A percentile compares a stretch with the other conserved stretches of the same genome.
Conservation (phyloP, 371 early-diverging fungal genomes). For the Rhizopus delemar region DNA sequence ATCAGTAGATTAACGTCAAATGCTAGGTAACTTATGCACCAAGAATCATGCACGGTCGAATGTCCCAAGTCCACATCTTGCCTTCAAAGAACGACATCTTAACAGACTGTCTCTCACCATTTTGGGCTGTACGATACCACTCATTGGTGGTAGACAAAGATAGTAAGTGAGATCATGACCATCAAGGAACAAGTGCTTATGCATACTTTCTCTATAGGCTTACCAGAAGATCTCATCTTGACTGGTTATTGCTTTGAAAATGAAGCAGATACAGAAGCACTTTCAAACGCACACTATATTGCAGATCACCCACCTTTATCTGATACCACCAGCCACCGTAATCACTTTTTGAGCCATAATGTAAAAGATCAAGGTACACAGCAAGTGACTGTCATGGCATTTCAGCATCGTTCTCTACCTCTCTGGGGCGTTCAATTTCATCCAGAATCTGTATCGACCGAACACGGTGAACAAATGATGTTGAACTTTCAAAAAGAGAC, state of each 20-base stretch:
- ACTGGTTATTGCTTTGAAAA: conserved; percentile 62
- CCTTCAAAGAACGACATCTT: conserved; percentile 51
- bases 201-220: conserved; percentile 32
- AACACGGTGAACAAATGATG: conserved; percentile 71
- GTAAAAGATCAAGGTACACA: not conserved
- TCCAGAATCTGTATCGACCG: conserved; percentile 92
- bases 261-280: conserved; percentile 46
- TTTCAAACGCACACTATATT: conserved; percentile 33
- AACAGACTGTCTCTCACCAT: conserved; percentile 59
- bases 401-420: conserved; percentile 71
- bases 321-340: not conserved
- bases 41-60: conserved; percentile 85
- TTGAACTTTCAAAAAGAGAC: conserved; percentile 72
- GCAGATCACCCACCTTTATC: conserved; percentile 18
- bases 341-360: conserved; percentile 35
- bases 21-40: conserved; percentile 62
- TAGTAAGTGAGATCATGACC: conserved; percentile 24
- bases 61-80: conserved; percentile 60
- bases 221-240: conserved; percentile 55
- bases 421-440: conserved; percentile 96
- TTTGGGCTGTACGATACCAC: conserved; percentile 89
- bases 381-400: conserved; percentile 74
- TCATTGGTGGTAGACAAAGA: conserved; percentile 74
- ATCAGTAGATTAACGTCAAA: not conserved
- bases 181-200: conserved; percentile 18